Percentiles rank a stretch among this genome's conserved stretches.
Evolutionary conservation across 176 grass and related monocot species (phyloP).

Genomic region (Bonia amplexicaulis): DNA sequence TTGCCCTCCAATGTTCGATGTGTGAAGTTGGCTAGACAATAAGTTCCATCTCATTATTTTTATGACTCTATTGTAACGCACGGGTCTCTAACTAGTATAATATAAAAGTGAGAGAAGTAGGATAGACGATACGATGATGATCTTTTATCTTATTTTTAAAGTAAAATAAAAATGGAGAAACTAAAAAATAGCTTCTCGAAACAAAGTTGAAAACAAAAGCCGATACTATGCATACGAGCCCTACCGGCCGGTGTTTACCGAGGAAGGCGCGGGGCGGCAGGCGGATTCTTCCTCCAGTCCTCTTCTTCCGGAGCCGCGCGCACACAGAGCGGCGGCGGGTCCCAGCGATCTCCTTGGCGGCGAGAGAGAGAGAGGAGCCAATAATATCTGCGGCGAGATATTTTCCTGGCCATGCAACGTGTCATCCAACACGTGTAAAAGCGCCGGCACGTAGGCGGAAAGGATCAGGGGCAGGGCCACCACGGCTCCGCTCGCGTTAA

Average conservation of each 20-base stretch:
- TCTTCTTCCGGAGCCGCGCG: not conserved
- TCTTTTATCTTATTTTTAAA: too few relatives aligned
- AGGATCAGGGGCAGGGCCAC: not conserved
- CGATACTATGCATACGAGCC: too few relatives aligned
- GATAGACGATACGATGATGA: too few relatives aligned
- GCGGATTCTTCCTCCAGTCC: not conserved
- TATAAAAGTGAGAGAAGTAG: too few relatives aligned
- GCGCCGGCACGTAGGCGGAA: constrained; percentile 42
- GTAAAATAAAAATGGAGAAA: too few relatives aligned
- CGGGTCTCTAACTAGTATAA: too few relatives aligned
- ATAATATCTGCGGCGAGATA: constrained; percentile 50
- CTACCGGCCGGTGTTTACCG: not conserved
- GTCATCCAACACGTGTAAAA: constrained; percentile 44
- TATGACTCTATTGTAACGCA: too few relatives aligned
- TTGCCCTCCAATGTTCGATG: too few relatives aligned
- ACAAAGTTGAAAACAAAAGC: too few relatives aligned
- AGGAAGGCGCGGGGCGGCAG: not conserved
- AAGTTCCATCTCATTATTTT: too few relatives aligned
- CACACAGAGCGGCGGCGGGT: not conserved
- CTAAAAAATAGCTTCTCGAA: too few relatives aligned
- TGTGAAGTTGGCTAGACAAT: too few relatives aligned
- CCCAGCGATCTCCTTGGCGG: constrained; percentile 29
- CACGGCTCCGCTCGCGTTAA: not conserved
- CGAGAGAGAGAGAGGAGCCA: not conserved
- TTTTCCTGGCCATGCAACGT: constrained; percentile 39